Percentiles rank a stretch among this genome's conserved stretches.
phyloP scores from a whole-genome alignment of 768 basidiomycete species.

The Gelatoporia subvermispora region DNA sequence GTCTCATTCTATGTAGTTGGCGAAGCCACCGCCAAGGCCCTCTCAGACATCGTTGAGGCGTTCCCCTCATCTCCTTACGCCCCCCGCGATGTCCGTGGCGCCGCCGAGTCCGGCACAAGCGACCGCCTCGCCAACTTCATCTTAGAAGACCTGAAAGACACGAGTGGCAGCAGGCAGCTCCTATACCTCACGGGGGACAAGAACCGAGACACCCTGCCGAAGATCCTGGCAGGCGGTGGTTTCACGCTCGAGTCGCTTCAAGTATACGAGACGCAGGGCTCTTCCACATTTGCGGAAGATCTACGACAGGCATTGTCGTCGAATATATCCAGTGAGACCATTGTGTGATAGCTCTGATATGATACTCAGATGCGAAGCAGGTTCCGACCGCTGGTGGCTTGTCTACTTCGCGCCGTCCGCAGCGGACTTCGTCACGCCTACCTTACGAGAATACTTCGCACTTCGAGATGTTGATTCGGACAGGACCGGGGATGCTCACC shows the following conservation, averaged over 20 bases:
- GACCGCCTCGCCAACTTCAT: conserved; percentile 66
- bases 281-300: conserved; percentile 43
- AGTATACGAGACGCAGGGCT: conserved; percentile 68
- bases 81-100: conserved; percentile 38
- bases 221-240: conserved; percentile 40
- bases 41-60: conserved; percentile 31
- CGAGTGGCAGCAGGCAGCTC: conserved; percentile 28
- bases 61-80: conserved; percentile 22
- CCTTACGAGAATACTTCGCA: conserved; percentile 40
- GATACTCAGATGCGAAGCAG: neutral
- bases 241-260: conserved; percentile 47
- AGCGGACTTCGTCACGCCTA: conserved; percentile 51
- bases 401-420: conserved; percentile 75
- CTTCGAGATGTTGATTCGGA: conserved; percentile 17
- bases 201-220: conserved; percentile 64
- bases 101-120: conserved; percentile 55
- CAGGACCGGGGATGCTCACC: too few species aligned
- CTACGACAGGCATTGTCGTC: conserved; percentile 21
- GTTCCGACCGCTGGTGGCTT: conserved; percentile 51
- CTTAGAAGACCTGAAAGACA: conserved; percentile 29
- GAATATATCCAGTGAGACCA: neutral
- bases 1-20: conserved; percentile 82
- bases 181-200: conserved; percentile 87
- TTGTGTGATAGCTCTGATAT: neutral
- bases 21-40: conserved; percentile 48